Evolutionary conservation across 768 basidiomycete genomes (phyloP), one percentile per base, ranked within the genome.

Genomic region (Exsudoporus frostii): DNA sequence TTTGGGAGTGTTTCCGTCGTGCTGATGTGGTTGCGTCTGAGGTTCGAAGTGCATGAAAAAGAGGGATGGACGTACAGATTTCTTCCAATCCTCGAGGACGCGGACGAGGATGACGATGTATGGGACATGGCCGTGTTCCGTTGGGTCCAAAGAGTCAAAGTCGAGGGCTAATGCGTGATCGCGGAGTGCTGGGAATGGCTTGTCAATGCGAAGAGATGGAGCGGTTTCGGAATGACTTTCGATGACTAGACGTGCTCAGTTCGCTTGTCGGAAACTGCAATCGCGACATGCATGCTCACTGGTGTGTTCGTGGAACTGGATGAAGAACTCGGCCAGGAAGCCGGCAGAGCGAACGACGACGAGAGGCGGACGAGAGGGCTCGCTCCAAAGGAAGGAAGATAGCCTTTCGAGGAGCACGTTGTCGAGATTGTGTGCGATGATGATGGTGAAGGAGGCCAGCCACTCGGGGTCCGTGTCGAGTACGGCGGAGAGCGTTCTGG

Each of bases 51-150:
- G 8, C 5, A 29, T 4, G 10, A 7, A 37, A 14, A 44, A 29
- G 6, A 9, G 13, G 13, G 25, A 20, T 64, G 25, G 15, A 69
- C 85, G 59, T 61, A 91, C 92, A 29, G 76, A 63, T 55, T 76
- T 77, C 71, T 88, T 92, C 93, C 94, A 98, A 29, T 87, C 80
- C 51, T 92, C 85, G 7, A 94, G 65, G 1, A 82, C 85, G 17
- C 86, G 85, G 36, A 98, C 86, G 36, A 98, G 83, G 53, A 98
- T 87, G 52, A 92, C 75, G 44, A 96, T 85, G 61, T 90, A 97
- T 0, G 97, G 95, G 32, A 98, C 74, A 67, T 99, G 96, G 0
- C 81, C 81, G 64, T 97, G 93, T 48, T 93, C 89, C 13, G 90
- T 94, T 20, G 85, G 82, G 66, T 98, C 94, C 82, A 98, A 83